Percentiles rank a stretch among this genome's conserved stretches.
Evolutionary conservation across 345 rosid species (phyloP).

Genomic region (Clausena lansium): DNA sequence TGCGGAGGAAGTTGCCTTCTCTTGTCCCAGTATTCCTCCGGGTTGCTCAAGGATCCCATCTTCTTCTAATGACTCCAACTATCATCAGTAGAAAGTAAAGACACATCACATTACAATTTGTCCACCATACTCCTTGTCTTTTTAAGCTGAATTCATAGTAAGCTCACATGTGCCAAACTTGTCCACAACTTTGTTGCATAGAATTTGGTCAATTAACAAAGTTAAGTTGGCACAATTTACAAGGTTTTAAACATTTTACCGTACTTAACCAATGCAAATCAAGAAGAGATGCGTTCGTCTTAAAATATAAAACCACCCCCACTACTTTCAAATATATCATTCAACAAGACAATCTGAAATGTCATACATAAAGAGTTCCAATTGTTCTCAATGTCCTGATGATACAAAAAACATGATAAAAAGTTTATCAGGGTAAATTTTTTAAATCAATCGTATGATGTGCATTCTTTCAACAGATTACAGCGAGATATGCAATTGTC

Average conservation of each 20-base stretch:
- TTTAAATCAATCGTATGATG: neutral
- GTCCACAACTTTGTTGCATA: neutral
- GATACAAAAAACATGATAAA: neutral
- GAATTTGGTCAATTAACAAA: neutral
- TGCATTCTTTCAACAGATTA: neutral
- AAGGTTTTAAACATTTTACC: too few relatives aligned
- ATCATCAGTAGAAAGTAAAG: neutral
- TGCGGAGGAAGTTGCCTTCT: conserved; percentile 10
- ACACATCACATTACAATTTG: neutral
- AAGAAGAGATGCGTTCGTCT: neutral
- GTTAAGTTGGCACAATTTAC: neutral
- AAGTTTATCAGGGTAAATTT: too few relatives aligned
- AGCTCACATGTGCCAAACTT: too few relatives aligned
- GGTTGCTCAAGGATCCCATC: conserved; percentile 5
- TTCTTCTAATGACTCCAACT: conserved; percentile 52
- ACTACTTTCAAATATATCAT: neutral
- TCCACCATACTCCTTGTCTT: too few relatives aligned
- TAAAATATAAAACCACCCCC: neutral
- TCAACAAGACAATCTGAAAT: neutral
- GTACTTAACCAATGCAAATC: too few relatives aligned
- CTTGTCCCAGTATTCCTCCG: conserved; percentile 7
- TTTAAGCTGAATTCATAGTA: neutral
- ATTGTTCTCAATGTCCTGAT: neutral
- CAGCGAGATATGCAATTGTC: too few relatives aligned
- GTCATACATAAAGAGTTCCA: neutral